A percentile compares a stretch with the other conserved stretches of the same genome.
phyloP scores from a whole-genome alignment of 2,329 filamentous ascomycete genomes.

The Lasiodiplodia citricola region DNA sequence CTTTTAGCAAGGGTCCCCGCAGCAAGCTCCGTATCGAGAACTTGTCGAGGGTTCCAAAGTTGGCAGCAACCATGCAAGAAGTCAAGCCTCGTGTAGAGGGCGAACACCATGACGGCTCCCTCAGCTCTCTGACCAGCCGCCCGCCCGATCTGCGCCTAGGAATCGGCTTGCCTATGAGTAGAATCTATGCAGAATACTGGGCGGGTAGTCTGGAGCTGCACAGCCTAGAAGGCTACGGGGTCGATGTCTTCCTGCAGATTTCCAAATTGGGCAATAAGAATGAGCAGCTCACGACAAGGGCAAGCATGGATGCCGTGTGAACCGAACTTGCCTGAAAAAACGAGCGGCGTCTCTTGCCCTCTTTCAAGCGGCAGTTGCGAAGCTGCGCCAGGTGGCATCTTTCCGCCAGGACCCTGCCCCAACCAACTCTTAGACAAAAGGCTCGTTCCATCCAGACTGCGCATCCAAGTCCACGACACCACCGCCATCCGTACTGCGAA shows the following conservation, averaged over 20 bases:
- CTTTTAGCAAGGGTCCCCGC: conserved; percentile 90
- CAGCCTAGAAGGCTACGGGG: conserved; percentile 92
- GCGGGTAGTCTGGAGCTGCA: conserved; percentile 90
- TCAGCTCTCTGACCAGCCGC: conserved; percentile 79
- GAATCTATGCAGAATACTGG: conserved; percentile 98
- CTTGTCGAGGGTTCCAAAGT: conserved; percentile 81
- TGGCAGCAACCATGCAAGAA: conserved; percentile 94
- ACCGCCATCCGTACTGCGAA: conserved; percentile 5
- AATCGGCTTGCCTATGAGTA: conserved; percentile 90
- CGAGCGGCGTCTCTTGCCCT: background rate
- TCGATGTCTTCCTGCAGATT: conserved; percentile 95
- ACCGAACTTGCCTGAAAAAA: background rate
- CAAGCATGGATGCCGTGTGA: conserved; percentile 58
- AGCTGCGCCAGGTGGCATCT: background rate
- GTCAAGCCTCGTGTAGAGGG: conserved; percentile 46
- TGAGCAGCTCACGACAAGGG: conserved; percentile 76
- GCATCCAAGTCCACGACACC: background rate
- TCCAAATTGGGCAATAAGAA: conserved; percentile 98
- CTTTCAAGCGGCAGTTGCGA: background rate
- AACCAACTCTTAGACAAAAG: background rate
- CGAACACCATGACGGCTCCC: conserved; percentile 61
- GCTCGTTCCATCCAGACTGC: background rate
- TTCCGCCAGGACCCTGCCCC: background rate
- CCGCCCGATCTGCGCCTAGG: conserved; percentile 87
- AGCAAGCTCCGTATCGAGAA: conserved; percentile 81